Base-by-base conservation (phyloP, 352 stramenopile genomes). In the Hyaloperonospora arabidopsidis region DNA sequence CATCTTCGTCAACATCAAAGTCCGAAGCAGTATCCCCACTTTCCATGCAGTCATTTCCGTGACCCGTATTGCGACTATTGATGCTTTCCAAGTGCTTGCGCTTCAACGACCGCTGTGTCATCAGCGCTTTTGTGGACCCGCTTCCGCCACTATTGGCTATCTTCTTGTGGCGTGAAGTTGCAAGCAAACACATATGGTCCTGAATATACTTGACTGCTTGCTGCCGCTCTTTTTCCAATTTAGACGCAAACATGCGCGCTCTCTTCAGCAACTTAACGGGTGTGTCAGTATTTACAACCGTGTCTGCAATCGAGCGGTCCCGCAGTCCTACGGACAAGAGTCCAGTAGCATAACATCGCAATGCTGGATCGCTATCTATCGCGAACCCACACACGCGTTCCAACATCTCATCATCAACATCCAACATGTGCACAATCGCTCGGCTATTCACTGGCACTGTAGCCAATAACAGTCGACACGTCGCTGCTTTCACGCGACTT, bases 231-330 rank as follows among this genome's bases (percentile, higher is more conserved):
- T 70, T 72, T 36, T 91, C 80, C 23, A 93, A 54, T 40, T 89
- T 89, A 7, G 76, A 86, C 14, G 83, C 83, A 40, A 84, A 93
- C 52, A 89, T 72, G 5, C 79, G 68, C 11, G 77, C 77, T 22
- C 80, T 65, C 52, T 86, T 85, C 7, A 93, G 61, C 45, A 93
- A 68, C 28, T 84, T 89, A 15, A 88, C 52, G 0, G 80, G 61
- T 0, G 76, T 86, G 7, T 89, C 83, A 19, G 82, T 84, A 65
- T 93, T 93, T 23, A 93, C 83, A 23, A 93, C 79, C 3, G 79
- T 78, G 41, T 91, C 80, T 1, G 80, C 83, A 49, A 90, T 65
- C 4, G 80, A 90, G 22, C 83, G 80, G 41, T 93, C 83, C n/a
- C 83, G 68, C 0, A 93, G 54, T 6, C 76, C 83, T 12, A 91